These are phyloP conservation scores for Globisporangium cylindrosporum DNA, from an alignment of 352 stramenopile species.

Conservation along the genomic window DNA sequence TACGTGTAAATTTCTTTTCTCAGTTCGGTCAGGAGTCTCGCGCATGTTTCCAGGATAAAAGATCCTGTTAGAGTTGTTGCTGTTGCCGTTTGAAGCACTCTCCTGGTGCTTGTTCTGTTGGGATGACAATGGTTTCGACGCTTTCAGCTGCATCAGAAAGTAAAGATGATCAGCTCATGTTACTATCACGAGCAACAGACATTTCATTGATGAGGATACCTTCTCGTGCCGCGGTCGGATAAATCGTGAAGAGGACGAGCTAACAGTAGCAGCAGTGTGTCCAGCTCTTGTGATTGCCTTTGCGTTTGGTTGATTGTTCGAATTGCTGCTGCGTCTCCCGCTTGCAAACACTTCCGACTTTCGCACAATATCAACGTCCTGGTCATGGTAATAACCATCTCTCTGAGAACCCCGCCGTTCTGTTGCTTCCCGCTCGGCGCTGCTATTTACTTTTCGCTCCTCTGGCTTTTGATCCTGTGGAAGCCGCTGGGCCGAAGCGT, in stretches of 20 bases:
- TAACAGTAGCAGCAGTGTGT: background rate
- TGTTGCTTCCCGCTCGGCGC: background rate
- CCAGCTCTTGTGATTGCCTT: background rate
- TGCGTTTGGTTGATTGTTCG: background rate
- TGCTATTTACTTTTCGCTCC: slow-evolving; percentile 10
- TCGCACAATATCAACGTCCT: slow-evolving; percentile 4
- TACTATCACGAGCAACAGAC: background rate
- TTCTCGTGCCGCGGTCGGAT: slow-evolving; percentile 18
- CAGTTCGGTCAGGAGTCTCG: background rate
- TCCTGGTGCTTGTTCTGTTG: background rate
- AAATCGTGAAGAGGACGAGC: slow-evolving; percentile 3
- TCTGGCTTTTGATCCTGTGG: background rate
- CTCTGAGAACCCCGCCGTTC: background rate
- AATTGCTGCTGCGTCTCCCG: background rate
- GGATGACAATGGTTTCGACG: background rate
- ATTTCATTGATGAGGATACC: slow-evolving; percentile 9
- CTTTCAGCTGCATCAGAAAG: background rate
- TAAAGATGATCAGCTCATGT: background rate
- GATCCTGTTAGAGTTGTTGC: slow-evolving; percentile 3
- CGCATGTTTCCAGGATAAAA: slow-evolving; percentile 7
- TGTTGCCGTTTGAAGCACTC: background rate
- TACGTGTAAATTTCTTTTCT: background rate
- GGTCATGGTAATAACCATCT: background rate
- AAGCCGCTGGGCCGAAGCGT: slow-evolving; percentile 5
- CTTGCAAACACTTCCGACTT: slow-evolving; percentile 11